Conservation (phyloP, 2,329 filamentous ascomycete species). For the Fusarium sp. region DNA sequence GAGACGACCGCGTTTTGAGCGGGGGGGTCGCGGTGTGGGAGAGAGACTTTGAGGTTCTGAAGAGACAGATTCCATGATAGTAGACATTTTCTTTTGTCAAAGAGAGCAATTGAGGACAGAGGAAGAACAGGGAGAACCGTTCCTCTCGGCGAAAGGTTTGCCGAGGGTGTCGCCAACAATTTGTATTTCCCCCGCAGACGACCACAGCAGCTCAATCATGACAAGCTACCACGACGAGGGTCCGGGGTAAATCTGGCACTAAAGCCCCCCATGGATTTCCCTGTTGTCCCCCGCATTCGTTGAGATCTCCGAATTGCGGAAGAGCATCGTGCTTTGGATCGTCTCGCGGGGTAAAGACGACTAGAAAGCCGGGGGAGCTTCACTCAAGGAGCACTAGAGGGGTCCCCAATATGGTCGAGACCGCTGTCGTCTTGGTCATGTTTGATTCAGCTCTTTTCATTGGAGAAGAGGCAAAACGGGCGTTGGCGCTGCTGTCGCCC, state of each 20-base stretch:
- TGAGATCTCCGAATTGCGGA: conserved; percentile 25
- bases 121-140: neutral
- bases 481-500: conserved; percentile 10
- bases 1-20: conserved; percentile 32
- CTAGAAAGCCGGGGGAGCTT: neutral
- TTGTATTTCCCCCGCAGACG: conserved; percentile 34
- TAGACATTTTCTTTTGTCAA: neutral
- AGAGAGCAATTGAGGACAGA: neutral
- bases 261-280: neutral
- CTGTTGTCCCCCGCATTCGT: conserved; percentile 27
- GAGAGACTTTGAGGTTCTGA: conserved; percentile 18
- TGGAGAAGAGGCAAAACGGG: conserved; percentile 7
- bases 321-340: conserved; percentile 5
- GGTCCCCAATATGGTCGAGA: conserved; percentile 12
- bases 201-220: conserved; percentile 1
- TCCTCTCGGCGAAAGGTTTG: conserved; percentile 9
- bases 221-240: conserved; percentile 11
- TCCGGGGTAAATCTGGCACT: conserved; percentile 32
- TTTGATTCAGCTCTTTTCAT: conserved; percentile 12
- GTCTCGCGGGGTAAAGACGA: conserved; percentile 17
- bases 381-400: conserved; percentile 1
- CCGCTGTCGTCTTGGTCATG: conserved; percentile 12
- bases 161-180: conserved; percentile 36
- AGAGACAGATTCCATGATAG: conserved; percentile 8
- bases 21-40: conserved; percentile 22